A percentile compares a stretch with the other conserved stretches of the same genome.
Evolutionary conservation across 2,329 filamentous ascomycete genomes (phyloP).

Genomic region (Aspergillus pseudoterreus): DNA sequence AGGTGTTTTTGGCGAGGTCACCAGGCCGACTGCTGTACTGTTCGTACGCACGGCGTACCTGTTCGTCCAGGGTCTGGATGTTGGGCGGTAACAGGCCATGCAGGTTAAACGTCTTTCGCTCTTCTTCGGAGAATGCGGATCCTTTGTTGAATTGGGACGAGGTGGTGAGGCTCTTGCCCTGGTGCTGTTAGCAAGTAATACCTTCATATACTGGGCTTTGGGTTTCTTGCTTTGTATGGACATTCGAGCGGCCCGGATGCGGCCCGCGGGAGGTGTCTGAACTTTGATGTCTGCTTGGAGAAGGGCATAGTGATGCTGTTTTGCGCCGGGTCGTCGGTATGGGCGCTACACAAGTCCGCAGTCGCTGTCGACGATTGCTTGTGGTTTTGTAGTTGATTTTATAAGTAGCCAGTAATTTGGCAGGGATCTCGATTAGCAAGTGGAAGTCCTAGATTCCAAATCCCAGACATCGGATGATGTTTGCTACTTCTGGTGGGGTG

Average conservation of each 20-base stretch:
- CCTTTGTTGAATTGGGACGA: conserved; percentile 77
- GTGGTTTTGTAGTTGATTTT: no score
- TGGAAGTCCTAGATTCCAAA: no score
- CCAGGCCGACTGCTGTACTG: conserved; percentile 65
- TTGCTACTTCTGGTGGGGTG: no score
- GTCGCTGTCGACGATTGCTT: no score
- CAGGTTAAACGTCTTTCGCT: conserved; percentile 67
- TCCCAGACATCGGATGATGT: no score
- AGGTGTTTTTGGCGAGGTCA: conserved; percentile 79
- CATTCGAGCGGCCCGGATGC: conserved; percentile 28
- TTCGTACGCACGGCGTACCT: conserved; percentile 72
- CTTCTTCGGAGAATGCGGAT: conserved; percentile 67
- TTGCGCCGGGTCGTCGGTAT: no score
- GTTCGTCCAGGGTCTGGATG: conserved; percentile 72
- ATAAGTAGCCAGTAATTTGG: no score
- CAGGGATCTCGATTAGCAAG: no score
- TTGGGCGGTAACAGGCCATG: conserved; percentile 69
- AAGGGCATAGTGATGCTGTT: conserved; percentile 8
- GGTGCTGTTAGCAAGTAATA: background rate
- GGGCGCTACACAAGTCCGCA: no score
- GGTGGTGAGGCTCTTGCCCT: conserved; percentile 56
- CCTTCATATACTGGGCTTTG: background rate
- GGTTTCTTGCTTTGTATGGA: conserved; percentile 18
- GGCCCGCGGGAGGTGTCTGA: conserved; percentile 29
- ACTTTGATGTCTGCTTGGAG: conserved; percentile 19